Conservation (phyloP, 257 asterid species). For the Lithospermum erythrorhizon region DNA sequence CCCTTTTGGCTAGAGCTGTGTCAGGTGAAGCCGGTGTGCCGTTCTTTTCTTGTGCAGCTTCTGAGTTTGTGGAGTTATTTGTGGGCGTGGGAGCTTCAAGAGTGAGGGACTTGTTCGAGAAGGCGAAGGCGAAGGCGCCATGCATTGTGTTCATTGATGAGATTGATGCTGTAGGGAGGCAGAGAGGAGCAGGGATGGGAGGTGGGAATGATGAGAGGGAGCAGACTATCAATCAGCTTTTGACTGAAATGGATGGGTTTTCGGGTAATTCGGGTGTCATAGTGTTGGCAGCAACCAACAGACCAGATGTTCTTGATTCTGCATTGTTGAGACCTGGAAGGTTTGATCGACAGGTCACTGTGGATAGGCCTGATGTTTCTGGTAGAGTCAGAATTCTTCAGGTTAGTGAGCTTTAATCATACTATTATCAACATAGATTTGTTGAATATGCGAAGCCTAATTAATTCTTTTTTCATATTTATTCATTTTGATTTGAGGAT, state of each 20-base stretch:
- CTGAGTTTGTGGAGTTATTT: constrained; percentile 88
- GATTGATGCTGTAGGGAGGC: constrained; percentile 96
- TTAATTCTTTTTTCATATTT: too few species aligned
- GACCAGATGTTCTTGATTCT: constrained; percentile 97
- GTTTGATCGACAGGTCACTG: constrained; percentile 92
- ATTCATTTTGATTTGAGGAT: too few species aligned
- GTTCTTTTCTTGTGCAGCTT: constrained; percentile 95
- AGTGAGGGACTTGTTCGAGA: constrained; percentile 95
- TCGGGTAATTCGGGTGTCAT: constrained; percentile 90
- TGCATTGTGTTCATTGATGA: constrained; percentile 98
- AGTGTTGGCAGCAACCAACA: constrained; percentile 85
- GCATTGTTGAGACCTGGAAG: constrained; percentile 95
- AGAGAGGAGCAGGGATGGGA: constrained; percentile 90
- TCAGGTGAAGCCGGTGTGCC: constrained; percentile 98
- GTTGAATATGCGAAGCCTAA: too few species aligned
- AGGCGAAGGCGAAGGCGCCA: constrained; percentile 89
- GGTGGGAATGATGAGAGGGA: constrained; percentile 99
- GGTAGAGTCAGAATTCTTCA: constrained; percentile 93
- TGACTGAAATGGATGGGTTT: constrained; percentile 98
- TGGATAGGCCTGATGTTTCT: constrained; percentile 96
- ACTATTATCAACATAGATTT: too few species aligned
- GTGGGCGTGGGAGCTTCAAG: constrained; percentile 99
- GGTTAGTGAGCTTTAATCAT: constrained; percentile 29
- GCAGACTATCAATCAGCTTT: constrained; percentile 93
- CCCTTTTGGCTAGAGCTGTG: constrained; percentile 94